A percentile compares a stretch with the other conserved stretches of the same genome.
These are phyloP conservation scores for Quercus engelmannii DNA, from an alignment of 306 rosid genomes.

Conservation along the genomic window DNA sequence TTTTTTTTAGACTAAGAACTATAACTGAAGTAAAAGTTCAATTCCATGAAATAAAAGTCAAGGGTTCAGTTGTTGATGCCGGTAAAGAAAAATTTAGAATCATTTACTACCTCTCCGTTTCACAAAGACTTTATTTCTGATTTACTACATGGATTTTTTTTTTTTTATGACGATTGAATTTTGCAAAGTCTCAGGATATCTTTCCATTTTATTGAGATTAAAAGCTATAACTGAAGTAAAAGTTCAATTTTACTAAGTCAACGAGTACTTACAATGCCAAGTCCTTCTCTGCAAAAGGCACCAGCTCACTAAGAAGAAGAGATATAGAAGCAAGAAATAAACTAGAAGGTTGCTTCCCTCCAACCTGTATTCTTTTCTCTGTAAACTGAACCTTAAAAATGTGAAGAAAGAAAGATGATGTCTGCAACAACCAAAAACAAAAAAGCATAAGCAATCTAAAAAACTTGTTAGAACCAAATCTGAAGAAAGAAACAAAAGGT, in stretches of 20 bases:
- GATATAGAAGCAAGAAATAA: conserved; percentile 69
- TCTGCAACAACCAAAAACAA: conserved; percentile 63
- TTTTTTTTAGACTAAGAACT: conserved; percentile 17
- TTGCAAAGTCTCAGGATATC: not conserved
- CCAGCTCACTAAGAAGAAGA: conserved; percentile 73
- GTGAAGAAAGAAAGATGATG: conserved; percentile 82
- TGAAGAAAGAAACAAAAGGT: not conserved
- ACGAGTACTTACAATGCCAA: conserved; percentile 67
- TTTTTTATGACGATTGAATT: not conserved
- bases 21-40: conserved; percentile 6
- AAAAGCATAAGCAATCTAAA: not conserved
- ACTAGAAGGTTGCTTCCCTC: conserved; percentile 92
- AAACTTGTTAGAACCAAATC: conserved; percentile 1
- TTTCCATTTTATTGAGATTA: conserved; percentile 15
- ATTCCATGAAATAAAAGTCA: conserved; percentile 14
- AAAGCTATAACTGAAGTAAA: conserved; percentile 13
- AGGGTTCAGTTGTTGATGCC: not conserved
- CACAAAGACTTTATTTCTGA: not conserved
- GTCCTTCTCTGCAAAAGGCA: conserved; percentile 70
- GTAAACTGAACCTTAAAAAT: conserved; percentile 82
- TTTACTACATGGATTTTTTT: not conserved
- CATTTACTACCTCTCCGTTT: not conserved
- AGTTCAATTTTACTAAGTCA: conserved; percentile 7
- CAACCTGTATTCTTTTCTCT: conserved; percentile 67
- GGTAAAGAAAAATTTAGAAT: not conserved